These are phyloP conservation scores for Diaporthe humulicola DNA, from an alignment of 2,329 filamentous ascomycete species.

Conservation along the genomic window DNA sequence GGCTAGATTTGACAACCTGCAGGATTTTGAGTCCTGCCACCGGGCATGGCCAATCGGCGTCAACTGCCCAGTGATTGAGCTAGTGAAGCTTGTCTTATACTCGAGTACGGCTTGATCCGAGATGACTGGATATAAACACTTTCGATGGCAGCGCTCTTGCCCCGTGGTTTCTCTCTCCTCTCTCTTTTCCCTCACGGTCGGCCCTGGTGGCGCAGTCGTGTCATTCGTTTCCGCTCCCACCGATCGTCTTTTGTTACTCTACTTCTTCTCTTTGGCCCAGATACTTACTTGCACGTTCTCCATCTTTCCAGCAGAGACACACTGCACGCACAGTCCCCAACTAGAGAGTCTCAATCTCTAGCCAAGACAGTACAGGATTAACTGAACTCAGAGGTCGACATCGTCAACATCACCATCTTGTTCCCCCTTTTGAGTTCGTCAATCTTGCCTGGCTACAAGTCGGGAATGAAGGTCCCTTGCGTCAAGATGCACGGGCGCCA, in stretches of 20 bases:
- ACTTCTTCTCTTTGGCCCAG: neutral
- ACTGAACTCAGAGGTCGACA: neutral
- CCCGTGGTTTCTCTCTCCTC: neutral
- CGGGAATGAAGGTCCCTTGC: slow-evolving; percentile 7
- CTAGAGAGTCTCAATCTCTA: slow-evolving; percentile 17
- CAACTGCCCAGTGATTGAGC: neutral
- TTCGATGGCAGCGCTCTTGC: neutral
- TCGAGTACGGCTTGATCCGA: neutral
- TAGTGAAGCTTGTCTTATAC: neutral
- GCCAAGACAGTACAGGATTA: neutral
- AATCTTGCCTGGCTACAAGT: slow-evolving; percentile 20
- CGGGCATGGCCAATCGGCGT: neutral
- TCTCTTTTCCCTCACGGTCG: slow-evolving; percentile 22
- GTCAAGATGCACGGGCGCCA: neutral
- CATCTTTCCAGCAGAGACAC: neutral
- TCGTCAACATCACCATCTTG: neutral
- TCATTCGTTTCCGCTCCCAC: neutral
- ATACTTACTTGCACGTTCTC: neutral
- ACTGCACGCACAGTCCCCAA: neutral
- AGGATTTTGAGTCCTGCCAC: slow-evolving; percentile 20
- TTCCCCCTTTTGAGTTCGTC: neutral
- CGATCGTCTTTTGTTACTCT: neutral
- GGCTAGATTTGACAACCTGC: neutral
- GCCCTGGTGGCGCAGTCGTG: slow-evolving; percentile 21
- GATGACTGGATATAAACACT: neutral